These are phyloP conservation scores for Moelleriella libera DNA, from an alignment of 2,329 filamentous ascomycete genomes.

Conservation along the genomic window DNA sequence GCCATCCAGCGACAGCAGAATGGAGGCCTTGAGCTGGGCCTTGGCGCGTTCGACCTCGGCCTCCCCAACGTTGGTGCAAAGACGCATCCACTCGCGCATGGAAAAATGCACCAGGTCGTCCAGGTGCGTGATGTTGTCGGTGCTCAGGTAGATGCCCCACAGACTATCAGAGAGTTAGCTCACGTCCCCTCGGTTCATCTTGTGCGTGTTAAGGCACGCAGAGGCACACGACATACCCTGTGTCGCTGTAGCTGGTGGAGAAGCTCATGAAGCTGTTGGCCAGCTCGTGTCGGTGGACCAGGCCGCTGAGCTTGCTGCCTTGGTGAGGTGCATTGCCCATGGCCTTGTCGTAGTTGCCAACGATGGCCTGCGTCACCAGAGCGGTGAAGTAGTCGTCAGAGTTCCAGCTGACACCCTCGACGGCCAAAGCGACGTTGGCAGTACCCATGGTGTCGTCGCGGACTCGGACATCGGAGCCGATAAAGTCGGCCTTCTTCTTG, in stretches of 20 bases:
- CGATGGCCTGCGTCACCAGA: conserved; percentile 92
- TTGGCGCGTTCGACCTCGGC: conserved; percentile 97
- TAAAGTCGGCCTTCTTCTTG: conserved; percentile 85
- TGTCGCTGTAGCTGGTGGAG: conserved; percentile 98
- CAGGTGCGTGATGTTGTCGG: conserved; percentile 72
- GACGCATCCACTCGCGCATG: conserved; percentile 93
- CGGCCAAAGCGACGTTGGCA: conserved; percentile 94
- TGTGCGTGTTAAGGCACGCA: background rate
- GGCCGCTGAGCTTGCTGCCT: conserved; percentile 93
- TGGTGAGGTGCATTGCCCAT: conserved; percentile 96
- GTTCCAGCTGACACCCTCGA: conserved; percentile 99
- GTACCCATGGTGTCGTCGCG: conserved; percentile 93
- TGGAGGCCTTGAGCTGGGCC: conserved; percentile 96
- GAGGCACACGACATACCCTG: conserved; percentile 52
- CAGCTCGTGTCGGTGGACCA: conserved; percentile 86
- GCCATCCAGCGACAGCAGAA: conserved; percentile 92
- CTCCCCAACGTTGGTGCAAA: conserved; percentile 75
- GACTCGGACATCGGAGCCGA: conserved; percentile 90
- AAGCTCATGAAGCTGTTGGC: conserved; percentile 99
- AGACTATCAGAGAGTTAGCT: conserved; percentile 44
- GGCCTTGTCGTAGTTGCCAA: conserved; percentile 98
- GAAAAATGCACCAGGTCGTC: conserved; percentile 98
- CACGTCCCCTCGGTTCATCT: background rate
- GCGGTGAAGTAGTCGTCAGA: conserved; percentile 98
- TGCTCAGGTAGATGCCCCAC: conserved; percentile 98